These are phyloP conservation scores for Solanum okadae DNA, from an alignment of 257 asterid species.

Conservation along the genomic window DNA sequence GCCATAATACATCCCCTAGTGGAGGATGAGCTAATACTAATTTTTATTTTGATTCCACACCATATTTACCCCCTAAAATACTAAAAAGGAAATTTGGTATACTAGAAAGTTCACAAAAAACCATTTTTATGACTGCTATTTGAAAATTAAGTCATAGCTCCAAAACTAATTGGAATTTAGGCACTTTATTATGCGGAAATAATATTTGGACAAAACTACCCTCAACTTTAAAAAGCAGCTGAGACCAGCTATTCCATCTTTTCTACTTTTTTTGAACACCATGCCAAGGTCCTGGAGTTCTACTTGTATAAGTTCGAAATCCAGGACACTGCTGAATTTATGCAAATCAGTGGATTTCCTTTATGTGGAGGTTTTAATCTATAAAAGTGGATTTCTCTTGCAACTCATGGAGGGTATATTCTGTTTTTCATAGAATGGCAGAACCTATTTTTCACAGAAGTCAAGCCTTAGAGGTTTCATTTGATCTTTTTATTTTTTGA, in stretches of 20 bases:
- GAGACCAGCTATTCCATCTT: not conserved
- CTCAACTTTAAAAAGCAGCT: not conserved
- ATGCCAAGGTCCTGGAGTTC: not conserved
- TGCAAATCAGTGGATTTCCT: not conserved
- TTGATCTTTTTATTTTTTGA: not conserved
- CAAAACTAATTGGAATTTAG: not conserved
- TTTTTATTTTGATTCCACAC: not conserved
- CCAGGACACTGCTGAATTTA: not conserved
- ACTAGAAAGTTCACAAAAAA: not conserved
- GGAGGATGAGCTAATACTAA: not conserved
- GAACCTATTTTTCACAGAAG: not conserved
- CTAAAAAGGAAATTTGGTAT: not conserved
- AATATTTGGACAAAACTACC: not conserved
- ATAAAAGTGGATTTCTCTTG: not conserved
- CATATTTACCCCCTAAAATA: not conserved
- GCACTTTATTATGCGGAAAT: not conserved
- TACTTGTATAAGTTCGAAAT: not conserved
- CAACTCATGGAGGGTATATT: not conserved
- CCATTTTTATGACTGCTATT: not conserved
- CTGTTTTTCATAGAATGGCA: not conserved
- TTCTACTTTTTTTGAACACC: not conserved
- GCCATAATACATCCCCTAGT: not conserved
- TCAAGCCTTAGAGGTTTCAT: not conserved
- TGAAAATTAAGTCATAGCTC: not conserved
- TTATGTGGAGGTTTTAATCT: not conserved